Percentiles rank a stretch among this genome's conserved stretches.
Evolutionary conservation across 2,329 filamentous ascomycete genomes (phyloP).

Genomic region (Aspergillus oerlinghausenensis): DNA sequence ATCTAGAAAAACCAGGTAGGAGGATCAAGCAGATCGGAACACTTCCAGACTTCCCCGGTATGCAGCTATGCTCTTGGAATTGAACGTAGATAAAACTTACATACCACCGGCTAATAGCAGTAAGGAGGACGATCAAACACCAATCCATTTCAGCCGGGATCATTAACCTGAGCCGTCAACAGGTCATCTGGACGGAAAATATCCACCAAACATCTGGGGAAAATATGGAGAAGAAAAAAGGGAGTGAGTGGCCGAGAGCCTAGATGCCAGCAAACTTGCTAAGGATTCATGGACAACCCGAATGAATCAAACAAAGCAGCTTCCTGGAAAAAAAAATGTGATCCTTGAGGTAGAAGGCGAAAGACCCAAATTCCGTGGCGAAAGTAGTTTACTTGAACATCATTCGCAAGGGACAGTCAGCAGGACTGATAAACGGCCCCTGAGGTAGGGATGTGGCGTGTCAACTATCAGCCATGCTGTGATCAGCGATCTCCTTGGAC

Average conservation of each 20-base stretch:
- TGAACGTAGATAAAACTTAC: constrained; percentile 17
- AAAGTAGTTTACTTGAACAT: constrained; percentile 24
- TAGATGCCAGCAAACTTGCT: not conserved
- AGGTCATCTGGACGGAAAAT: constrained; percentile 10
- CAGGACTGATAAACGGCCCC: constrained; percentile 15
- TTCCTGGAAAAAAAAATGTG: not conserved
- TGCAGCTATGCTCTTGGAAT: constrained; percentile 19
- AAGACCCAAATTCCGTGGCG: constrained; percentile 22
- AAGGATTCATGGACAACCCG: not conserved
- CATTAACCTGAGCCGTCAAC: constrained; percentile 8
- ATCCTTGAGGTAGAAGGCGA: constrained; percentile 1
- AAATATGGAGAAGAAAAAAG: not conserved
- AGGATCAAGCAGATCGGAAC: constrained; percentile 24
- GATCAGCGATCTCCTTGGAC: not conserved
- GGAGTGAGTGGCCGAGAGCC: not conserved
- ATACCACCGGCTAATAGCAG: constrained; percentile 23
- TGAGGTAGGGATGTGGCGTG: constrained; percentile 7
- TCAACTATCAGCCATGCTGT: constrained; percentile 14
- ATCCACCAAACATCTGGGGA: not conserved
- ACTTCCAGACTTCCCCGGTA: constrained; percentile 25
- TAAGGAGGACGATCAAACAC: constrained; percentile 9
- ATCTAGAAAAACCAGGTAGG: constrained; percentile 13
- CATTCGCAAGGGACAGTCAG: constrained; percentile 21
- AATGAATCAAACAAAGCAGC: not conserved
- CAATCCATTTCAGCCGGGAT: constrained; percentile 16